These are phyloP conservation scores for Lonicera japonica DNA, from an alignment of 129 eudicot species.

Conservation along the genomic window DNA sequence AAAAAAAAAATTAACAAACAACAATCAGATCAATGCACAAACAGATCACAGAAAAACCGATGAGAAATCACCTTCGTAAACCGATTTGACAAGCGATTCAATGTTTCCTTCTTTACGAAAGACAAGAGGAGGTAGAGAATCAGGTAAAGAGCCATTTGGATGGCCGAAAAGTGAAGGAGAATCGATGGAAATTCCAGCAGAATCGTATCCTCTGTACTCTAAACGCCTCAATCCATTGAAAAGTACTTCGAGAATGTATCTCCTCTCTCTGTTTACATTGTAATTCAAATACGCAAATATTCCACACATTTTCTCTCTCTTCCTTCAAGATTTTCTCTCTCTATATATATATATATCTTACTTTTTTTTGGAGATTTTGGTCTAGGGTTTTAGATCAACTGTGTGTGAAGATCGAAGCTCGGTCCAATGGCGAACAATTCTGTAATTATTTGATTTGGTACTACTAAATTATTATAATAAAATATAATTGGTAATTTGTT, in stretches of 20 bases:
- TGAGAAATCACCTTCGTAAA: constrained; percentile 39
- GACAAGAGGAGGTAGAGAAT: constrained; percentile 45
- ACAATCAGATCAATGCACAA: background rate
- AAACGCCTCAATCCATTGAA: constrained; percentile 79
- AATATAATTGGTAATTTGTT: no score
- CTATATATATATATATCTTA: no score
- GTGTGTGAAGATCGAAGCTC: no score
- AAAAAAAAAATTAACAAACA: background rate
- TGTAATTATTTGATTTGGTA: no score
- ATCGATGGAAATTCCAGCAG: constrained; percentile 79
- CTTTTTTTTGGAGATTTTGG: no score
- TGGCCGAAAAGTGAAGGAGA: constrained; percentile 13
- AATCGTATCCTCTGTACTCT: constrained; percentile 90
- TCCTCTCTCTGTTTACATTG: constrained; percentile 63
- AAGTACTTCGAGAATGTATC: constrained; percentile 65
- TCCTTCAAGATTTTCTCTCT: no score
- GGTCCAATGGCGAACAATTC: no score
- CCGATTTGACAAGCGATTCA: constrained; percentile 73
- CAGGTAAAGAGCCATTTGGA: background rate
- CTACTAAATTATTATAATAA: no score
- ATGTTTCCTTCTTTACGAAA: constrained; percentile 88
- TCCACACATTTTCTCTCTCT: constrained; percentile 87
- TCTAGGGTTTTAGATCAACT: no score
- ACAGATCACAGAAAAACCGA: background rate
- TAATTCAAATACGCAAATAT: constrained; percentile 79